These are phyloP conservation scores for Singerocomus rubriflavus DNA, from an alignment of 1,284 basidiomycete species.

Conservation along the genomic window DNA sequence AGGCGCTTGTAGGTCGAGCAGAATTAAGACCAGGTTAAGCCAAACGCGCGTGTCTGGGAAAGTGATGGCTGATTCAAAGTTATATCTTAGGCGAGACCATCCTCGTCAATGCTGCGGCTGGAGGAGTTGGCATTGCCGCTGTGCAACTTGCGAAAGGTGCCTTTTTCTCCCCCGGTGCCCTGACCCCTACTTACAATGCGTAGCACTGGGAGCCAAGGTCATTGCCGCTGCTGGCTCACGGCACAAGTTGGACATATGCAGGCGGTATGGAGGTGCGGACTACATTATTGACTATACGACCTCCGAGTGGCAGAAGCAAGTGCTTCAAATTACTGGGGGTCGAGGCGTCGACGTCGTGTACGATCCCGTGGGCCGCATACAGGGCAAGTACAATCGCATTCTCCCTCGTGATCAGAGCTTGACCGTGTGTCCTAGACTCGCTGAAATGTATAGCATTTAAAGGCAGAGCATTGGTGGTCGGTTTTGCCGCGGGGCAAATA, in stretches of 20 bases:
- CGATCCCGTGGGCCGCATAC: constrained; percentile 84
- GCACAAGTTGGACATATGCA: constrained; percentile 66
- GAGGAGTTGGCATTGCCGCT: constrained; percentile 90
- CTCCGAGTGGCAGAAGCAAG: constrained; percentile 72
- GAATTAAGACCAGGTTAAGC: constrained; percentile 63
- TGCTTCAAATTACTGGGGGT: constrained; percentile 70
- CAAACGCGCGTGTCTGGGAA: not conserved
- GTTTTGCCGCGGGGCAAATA: constrained; percentile 85
- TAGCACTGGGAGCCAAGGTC: constrained; percentile 73
- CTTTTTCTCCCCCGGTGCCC: not conserved
- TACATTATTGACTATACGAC: constrained; percentile 64
- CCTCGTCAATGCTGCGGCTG: constrained; percentile 85
- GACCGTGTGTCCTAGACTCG: constrained; percentile 42
- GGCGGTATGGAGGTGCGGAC: constrained; percentile 69
- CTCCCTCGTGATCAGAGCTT: not conserved
- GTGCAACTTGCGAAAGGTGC: constrained; percentile 86
- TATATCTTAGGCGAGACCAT: constrained; percentile 73
- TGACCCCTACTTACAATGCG: constrained; percentile 13
- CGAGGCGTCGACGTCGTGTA: constrained; percentile 87
- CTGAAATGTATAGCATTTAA: constrained; percentile 95
- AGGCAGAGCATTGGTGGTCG: constrained; percentile 87
- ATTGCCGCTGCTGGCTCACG: constrained; percentile 76
- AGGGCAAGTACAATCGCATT: constrained; percentile 42
- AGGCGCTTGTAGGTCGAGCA: constrained; percentile 84
- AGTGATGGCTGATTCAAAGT: constrained; percentile 11